Percentiles rank a stretch among this genome's conserved stretches.
phyloP scores from a whole-genome alignment of 2,329 filamentous ascomycete species.

The Hortaea werneckii region DNA sequence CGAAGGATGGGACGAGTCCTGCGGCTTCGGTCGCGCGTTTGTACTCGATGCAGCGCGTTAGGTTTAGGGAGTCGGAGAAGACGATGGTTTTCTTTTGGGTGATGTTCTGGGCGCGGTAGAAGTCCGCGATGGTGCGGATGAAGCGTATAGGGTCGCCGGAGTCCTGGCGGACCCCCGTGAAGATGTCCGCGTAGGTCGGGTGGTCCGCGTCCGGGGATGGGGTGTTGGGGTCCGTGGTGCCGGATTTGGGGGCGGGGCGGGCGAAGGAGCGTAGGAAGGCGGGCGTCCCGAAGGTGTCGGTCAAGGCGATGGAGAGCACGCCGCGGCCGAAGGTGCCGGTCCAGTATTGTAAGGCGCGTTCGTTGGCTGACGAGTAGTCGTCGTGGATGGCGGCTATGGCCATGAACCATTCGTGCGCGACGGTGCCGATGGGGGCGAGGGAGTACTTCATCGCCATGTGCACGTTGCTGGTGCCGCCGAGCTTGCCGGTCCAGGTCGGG shows the following conservation, averaged over 20 bases:
- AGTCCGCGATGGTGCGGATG: constrained; percentile 65
- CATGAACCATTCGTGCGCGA: constrained; percentile 99
- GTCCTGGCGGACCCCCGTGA: constrained; percentile 78
- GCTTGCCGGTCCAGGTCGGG: constrained; percentile 57
- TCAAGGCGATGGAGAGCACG: constrained; percentile 65
- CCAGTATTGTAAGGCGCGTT: constrained; percentile 79
- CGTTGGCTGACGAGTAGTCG: constrained; percentile 76
- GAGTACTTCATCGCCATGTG: constrained; percentile 92
- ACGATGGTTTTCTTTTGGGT: constrained; percentile 74
- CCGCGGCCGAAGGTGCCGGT: constrained; percentile 79
- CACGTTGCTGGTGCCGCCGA: constrained; percentile 90
- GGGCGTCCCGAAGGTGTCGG: constrained; percentile 90
- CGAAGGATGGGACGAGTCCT: constrained; percentile 79
- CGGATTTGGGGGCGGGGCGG: constrained; percentile 42
- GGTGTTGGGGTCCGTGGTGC: constrained; percentile 10
- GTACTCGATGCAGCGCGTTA: constrained; percentile 84
- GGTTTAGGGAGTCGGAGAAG: constrained; percentile 89
- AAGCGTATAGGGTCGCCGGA: constrained; percentile 78
- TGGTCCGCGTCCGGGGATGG: constrained; percentile 11
- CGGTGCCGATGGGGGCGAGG: constrained; percentile 75
- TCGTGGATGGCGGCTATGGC: constrained; percentile 84
- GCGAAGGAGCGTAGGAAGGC: constrained; percentile 80
- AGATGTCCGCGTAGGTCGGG: constrained; percentile 69
- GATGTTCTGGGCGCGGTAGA: constrained; percentile 69
- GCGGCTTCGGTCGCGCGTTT: constrained; percentile 70